Evolutionary conservation across 1,139 yeast genomes (phyloP).

Genomic region (Candida sp.): DNA sequence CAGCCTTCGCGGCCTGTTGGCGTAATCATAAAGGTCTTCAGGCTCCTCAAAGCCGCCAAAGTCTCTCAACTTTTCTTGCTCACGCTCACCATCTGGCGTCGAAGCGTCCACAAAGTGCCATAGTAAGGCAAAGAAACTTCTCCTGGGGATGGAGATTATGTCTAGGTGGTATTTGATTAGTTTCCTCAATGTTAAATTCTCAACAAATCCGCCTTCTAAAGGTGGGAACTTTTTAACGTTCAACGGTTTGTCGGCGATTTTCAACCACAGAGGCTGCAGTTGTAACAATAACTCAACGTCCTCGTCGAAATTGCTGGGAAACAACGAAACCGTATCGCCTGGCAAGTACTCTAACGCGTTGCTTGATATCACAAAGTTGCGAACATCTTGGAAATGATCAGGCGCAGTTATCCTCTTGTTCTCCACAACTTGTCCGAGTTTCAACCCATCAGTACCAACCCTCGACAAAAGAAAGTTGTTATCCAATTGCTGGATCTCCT

Average conservation of each 20-base stretch:
- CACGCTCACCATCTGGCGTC: constrained; percentile 54
- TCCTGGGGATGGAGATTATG: constrained; percentile 78
- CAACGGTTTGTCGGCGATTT: constrained; percentile 64
- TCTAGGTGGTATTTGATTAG: constrained; percentile 84
- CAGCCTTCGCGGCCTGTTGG: constrained; percentile 90
- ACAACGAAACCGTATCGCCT: constrained; percentile 82
- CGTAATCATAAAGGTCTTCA: constrained; percentile 87
- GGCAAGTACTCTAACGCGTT: constrained; percentile 52
- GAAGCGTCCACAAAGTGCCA: constrained; percentile 74
- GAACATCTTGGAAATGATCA: constrained; percentile 91
- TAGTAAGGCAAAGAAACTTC: constrained; percentile 72
- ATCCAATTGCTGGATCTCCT: background rate
- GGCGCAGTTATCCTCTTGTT: constrained; percentile 66
- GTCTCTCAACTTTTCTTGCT: constrained; percentile 74
- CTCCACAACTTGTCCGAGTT: constrained; percentile 44
- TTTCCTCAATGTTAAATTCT: constrained; percentile 64
- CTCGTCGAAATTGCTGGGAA: constrained; percentile 69
- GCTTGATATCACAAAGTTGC: constrained; percentile 57
- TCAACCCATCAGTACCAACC: constrained; percentile 12
- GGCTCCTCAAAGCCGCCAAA: constrained; percentile 74
- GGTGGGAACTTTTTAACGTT: constrained; percentile 26
- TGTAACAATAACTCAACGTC: constrained; percentile 70
- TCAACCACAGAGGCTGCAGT: constrained; percentile 73
- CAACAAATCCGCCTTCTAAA: constrained; percentile 64
- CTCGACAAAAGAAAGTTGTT: constrained; percentile 3